These are phyloP conservation scores for Fomitopsis schrenkii DNA, from an alignment of 1,284 basidiomycete genomes.

Conservation along the genomic window DNA sequence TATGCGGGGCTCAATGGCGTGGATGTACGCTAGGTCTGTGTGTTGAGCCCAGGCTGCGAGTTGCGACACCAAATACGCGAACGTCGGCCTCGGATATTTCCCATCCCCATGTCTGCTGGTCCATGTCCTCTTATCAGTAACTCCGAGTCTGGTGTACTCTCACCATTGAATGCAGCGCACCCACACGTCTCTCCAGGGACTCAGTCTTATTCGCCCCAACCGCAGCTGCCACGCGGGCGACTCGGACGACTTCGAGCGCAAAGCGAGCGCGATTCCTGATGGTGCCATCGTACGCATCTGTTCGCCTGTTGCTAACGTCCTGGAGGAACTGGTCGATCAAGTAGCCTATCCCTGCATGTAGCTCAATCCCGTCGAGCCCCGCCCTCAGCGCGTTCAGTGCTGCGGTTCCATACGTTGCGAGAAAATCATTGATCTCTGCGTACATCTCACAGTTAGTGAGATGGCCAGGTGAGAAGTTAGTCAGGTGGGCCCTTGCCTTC, in stretches of 20 bases:
- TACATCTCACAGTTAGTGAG: constrained; percentile 21
- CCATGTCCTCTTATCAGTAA: no score
- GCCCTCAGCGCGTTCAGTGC: constrained; percentile 40
- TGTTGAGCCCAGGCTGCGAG: constrained; percentile 27
- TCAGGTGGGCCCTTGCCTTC: no score
- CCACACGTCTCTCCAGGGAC: constrained; percentile 45
- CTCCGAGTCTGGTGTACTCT: background rate
- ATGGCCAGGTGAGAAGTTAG: no score
- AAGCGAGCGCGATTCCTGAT: constrained; percentile 53
- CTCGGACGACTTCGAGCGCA: constrained; percentile 42
- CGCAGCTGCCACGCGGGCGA: constrained; percentile 36
- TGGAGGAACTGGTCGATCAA: constrained; percentile 43
- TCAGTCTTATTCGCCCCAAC: constrained; percentile 40
- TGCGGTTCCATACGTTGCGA: constrained; percentile 31
- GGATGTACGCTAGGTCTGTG: constrained; percentile 52
- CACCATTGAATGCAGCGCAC: constrained; percentile 19
- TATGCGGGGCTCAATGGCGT: constrained; percentile 39
- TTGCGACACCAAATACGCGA: constrained; percentile 32
- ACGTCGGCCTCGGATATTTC: constrained; percentile 43
- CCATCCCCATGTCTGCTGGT: constrained; percentile 37
- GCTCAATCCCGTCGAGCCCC: constrained; percentile 43
- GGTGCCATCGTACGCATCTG: constrained; percentile 57
- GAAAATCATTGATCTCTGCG: constrained; percentile 40
- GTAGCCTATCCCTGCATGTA: constrained; percentile 34
- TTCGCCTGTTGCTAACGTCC: constrained; percentile 45